Evolutionary conservation across 768 basidiomycete genomes (phyloP), one percentile per base, ranked within the genome.

Genomic region (Russula earlei): DNA sequence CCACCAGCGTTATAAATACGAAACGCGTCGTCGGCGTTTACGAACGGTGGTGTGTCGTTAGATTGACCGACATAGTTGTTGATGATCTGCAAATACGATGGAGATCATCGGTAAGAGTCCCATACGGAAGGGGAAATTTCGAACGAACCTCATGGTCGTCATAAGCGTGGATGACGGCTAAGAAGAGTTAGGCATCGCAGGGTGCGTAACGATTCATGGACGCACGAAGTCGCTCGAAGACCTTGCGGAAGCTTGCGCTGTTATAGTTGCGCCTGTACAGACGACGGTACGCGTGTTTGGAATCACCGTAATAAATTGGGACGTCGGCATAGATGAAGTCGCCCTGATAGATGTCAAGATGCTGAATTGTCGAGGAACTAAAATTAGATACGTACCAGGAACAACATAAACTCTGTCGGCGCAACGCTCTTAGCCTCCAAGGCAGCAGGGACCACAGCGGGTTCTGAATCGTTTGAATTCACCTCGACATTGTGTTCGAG

Each of bases 311-410:
- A 64, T 81, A 83, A 11, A 74, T 48, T 5, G 87, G 86, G 2
- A 85, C 79, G 62, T 88, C 85, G 2, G 83, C 82, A 60, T 88
- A 87, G 59, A 90, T 83, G 58, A 84, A 85, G 64, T 88, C 86
- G 5, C 86, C 86, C 47, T 58, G 33, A 19, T 19, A 41, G 31
- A 14, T 24, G 42, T 58, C 52, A 58, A 33, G n/a, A 5, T 25
- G 40, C n/a, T 15, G 0, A 4, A 7, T 2, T 19, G 36, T 15
- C 24, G 14, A 41, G 14, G 25, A 40, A 22, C 11, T 14, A 33
- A 25, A 20, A 1, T n/a, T n/a, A n/a, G 2, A 4, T 31, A 14
- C 27, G n/a, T 44, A 58, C 57, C 47, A 88, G 69, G 66, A 87
- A 80, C 6, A 87, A 64, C 68, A 87, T 67, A 61, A 87, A 89